Percentiles rank a stretch among this genome's conserved stretches.
Evolutionary conservation across 441 rosid genomes (phyloP).

Genomic region (Sinapis alba): DNA sequence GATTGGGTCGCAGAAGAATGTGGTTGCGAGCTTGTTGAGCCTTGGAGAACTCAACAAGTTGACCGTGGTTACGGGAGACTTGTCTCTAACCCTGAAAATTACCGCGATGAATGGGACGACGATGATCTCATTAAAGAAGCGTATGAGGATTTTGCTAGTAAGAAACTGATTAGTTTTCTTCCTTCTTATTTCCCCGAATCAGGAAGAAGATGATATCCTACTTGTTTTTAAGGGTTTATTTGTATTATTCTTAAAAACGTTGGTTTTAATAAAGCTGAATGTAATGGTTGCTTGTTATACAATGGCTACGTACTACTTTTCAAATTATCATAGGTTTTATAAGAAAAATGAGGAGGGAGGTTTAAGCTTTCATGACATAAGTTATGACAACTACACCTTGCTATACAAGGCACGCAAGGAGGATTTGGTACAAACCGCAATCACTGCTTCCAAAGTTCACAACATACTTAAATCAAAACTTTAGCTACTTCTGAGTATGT

Average conservation of each 20-base stretch:
- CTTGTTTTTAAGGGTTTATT: background rate
- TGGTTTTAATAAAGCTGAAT: background rate
- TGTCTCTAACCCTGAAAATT: slow-evolving; percentile 39
- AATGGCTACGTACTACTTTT: background rate
- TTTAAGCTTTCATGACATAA: too few relatives aligned
- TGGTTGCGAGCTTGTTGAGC: slow-evolving; percentile 44
- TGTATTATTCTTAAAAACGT: background rate
- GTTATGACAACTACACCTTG: too few relatives aligned
- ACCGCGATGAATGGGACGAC: slow-evolving; percentile 71
- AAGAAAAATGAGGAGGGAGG: too few relatives aligned
- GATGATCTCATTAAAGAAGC: slow-evolving; percentile 45
- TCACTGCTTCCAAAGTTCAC: too few relatives aligned
- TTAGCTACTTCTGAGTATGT: too few relatives aligned
- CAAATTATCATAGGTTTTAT: too few relatives aligned
- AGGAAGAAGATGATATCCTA: background rate
- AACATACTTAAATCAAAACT: too few relatives aligned
- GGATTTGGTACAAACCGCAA: too few relatives aligned
- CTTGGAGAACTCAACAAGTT: slow-evolving; percentile 50
- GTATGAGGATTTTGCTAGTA: slow-evolving; percentile 29
- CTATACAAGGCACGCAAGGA: too few relatives aligned
- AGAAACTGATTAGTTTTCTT: slow-evolving; percentile 2
- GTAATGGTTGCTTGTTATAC: background rate
- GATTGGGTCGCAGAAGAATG: slow-evolving; percentile 57
- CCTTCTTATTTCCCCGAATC: slow-evolving; percentile 8
- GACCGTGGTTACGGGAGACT: background rate